Evolutionary conservation across 176 grass and related monocot species (phyloP), one percentile per base, ranked within the genome.

Genomic region (Avena atlantica): DNA sequence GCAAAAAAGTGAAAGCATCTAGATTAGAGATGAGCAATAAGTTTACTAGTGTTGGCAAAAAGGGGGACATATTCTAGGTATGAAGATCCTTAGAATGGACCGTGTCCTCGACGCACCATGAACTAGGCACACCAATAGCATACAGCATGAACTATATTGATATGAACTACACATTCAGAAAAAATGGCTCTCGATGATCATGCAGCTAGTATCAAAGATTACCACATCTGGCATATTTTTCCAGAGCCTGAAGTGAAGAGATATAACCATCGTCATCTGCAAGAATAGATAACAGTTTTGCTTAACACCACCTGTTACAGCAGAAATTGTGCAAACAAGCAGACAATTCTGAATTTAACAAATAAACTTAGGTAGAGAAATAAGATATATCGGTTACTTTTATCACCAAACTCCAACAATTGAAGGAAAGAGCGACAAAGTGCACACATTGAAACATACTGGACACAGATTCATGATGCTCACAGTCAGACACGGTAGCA

Each of bases 361-460:
- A 47, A 50, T 74, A 15, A 74, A 50, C 71, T 8, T 74, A 49
- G 3, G 2, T 6, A 7, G n/a, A 48, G n/a, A 48, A 15, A 49
- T 49, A 50, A 50, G 42, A 45, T 73, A 23, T 48, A 8, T 74
- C 21, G 2, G 12, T 52, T 53, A 29, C 23, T 76, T 52, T 50
- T 25, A 76, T 29, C 48, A 52, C 23, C 47, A 16, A 76, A 75
- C 72, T 25, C n/a, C 0, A 1, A 25, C 6, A 52, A 75, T 12
- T 51, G 7, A 25, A 75, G 45, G 11, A 25, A 8, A 76, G 21
- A 75, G 21, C 6, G 0, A 75, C 16, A 5, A 15, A 52, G 13
- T 75, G 72, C 73, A 76, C 7, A 29, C 23, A 53, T 53, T 76
- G 53, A 76, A 76, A 14, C 48, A 53, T 17, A 76, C 7, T 75